phyloP scores from a whole-genome alignment of 768 basidiomycete genomes.

The Trichaptum fuscoviolaceum region DNA sequence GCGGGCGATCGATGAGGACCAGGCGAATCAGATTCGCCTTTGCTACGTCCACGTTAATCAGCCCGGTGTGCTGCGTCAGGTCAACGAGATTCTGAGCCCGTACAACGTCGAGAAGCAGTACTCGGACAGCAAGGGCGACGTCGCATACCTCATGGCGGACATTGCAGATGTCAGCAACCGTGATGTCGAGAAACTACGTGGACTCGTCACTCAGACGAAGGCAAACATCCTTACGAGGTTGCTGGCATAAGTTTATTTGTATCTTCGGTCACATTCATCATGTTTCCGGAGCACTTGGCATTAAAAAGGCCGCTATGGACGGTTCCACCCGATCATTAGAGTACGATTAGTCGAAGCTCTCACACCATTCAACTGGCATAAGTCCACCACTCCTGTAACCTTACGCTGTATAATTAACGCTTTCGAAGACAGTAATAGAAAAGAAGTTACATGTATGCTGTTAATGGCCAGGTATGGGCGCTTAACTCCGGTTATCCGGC shows the following conservation, averaged over 20 bases:
- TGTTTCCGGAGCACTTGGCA: constrained; percentile 2
- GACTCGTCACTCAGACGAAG: constrained; percentile 68
- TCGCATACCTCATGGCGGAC: constrained; percentile 96
- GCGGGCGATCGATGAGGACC: constrained; percentile 82
- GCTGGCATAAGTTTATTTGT: constrained; percentile 46
- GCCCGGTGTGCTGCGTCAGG: constrained; percentile 88
- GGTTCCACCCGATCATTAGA: constrained; percentile 23
- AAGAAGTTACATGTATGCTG: background rate
- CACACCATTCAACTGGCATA: constrained; percentile 47
- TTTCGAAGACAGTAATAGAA: background rate
- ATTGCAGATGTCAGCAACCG: constrained; percentile 83
- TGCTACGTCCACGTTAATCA: constrained; percentile 96
- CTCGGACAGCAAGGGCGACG: constrained; percentile 92
- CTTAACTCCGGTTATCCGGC: background rate
- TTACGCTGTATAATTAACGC: background rate
- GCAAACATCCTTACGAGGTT: constrained; percentile 90
- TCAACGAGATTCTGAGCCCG: constrained; percentile 90
- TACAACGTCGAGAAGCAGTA: constrained; percentile 99
- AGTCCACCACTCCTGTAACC: background rate
- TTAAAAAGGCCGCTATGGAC: constrained; percentile 29
- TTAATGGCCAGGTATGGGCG: background rate
- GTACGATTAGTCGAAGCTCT: constrained; percentile 18
- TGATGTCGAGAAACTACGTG: constrained; percentile 75
- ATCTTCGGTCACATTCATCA: too few relatives aligned
- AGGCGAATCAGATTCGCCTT: constrained; percentile 76